Evolutionary conservation across 441 rosid genomes (phyloP).

Genomic region (Breynia disticha): DNA sequence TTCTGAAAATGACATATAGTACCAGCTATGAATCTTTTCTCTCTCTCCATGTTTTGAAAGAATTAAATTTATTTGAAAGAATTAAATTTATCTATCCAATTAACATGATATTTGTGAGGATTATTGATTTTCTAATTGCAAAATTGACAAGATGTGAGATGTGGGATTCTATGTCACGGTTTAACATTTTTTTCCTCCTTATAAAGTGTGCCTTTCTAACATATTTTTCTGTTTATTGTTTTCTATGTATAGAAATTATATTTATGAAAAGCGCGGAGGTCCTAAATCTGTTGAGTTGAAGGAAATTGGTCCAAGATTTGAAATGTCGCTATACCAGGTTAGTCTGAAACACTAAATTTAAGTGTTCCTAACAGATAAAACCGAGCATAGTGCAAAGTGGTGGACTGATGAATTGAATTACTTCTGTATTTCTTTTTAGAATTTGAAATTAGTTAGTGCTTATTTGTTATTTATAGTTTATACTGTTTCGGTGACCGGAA

Average conservation of each 20-base stretch:
- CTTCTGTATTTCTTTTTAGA: not conserved
- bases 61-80: not conserved
- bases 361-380: not conserved
- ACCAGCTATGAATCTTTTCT: too few species aligned
- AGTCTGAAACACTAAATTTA: not conserved
- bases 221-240: slow-evolving; percentile 2
- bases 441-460: not conserved
- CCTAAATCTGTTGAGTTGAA: slow-evolving; percentile 73
- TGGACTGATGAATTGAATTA: not conserved
- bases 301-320: slow-evolving; percentile 91
- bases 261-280: slow-evolving; percentile 67
- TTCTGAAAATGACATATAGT: not conserved
- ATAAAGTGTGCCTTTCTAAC: not conserved
- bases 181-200: not conserved
- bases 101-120: not conserved
- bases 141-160: not conserved
- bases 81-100: not conserved
- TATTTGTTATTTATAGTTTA: not conserved
- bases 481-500: not conserved
- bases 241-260: slow-evolving; percentile 57
- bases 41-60: not conserved
- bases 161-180: not conserved
- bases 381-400: too few species aligned
- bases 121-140: not conserved
- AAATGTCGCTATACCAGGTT: slow-evolving; percentile 85